Evolutionary conservation across 306 rosid species (phyloP), one percentile per base, ranked within the genome.

Genomic region (Arachis hypogaea): DNA sequence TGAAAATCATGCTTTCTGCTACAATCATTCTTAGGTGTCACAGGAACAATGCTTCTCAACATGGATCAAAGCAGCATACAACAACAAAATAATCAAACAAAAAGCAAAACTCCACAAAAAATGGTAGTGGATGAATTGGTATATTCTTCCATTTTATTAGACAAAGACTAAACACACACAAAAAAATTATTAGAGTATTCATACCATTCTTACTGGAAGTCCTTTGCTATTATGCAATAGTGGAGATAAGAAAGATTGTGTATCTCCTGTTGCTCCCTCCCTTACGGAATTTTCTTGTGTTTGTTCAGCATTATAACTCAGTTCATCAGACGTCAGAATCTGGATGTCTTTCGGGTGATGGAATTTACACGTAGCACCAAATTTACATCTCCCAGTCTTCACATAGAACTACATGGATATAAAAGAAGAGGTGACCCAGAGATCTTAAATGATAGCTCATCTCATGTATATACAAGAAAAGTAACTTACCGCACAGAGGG

Each of bases 161-260:
- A 29, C 63, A 69, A 68, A 64, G 65, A 77, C 46, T 33, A 42
- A 58, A 74, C 30, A 74, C 30, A 66, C 28, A 28, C 16, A 59
- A 80, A 28, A 4, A 36, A 61, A 42, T 46, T 58, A 55, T 9
- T 10, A 66, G 64, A 76, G 61, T 56, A 75, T 59, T 42, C 78
- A 70, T 91, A 94, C 99, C 93, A 52, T 84, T 86, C 99, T 94
- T 41, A 94, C 67, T 47, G 99, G 97, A 80, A 94, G 99, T 69
- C 96, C 99, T 89, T 94, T 92, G 85, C 92, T 82, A 82, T 94
- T 91, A 47, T 86, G 89, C 29, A 70, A 76, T 33, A 82, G 49
- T 64, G 97, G 90, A 44, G 93, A 80, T 70, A 79, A 73, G 71
- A 80, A 78, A 77, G 80, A 72, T 45, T 81, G 83, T 46, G 78